A percentile compares a stretch with the other conserved stretches of the same genome.
These are phyloP conservation scores for Phalaenopsis hybrid DNA, from an alignment of 116 monocot genomes.

Conservation along the genomic window DNA sequence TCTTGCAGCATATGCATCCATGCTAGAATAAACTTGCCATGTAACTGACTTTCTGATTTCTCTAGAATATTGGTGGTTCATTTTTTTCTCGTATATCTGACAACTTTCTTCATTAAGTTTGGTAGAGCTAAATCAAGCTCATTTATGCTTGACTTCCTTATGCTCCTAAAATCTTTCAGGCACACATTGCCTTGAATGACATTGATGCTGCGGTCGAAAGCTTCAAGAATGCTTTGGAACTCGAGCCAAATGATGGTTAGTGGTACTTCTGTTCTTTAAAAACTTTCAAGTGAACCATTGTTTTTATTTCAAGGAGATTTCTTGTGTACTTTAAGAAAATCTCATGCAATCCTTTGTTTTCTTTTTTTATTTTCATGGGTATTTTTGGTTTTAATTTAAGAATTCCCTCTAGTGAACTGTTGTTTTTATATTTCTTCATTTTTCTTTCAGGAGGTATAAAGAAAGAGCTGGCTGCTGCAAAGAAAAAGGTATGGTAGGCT, in stretches of 20 bases:
- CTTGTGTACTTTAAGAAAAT: not conserved
- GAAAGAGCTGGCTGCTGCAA: slow-evolving; percentile 74
- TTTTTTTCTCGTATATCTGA: too few species aligned
- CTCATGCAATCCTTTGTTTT: not conserved
- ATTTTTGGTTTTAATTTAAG: not conserved
- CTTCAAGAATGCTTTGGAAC: slow-evolving; percentile 71
- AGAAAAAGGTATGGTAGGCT: slow-evolving; percentile 49
- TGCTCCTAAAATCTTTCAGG: slow-evolving; percentile 24
- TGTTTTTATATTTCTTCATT: not conserved
- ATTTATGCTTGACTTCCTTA: too few species aligned
- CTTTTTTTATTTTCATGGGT: not conserved
- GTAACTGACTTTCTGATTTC: too few species aligned
- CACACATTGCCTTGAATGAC: slow-evolving; percentile 68
- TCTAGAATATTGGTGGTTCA: too few species aligned
- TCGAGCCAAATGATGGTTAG: slow-evolving; percentile 87
- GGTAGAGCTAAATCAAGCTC: too few species aligned
- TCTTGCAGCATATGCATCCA: too few species aligned
- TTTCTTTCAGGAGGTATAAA: slow-evolving; percentile 64
- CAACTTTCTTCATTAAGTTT: too few species aligned
- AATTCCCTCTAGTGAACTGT: not conserved
- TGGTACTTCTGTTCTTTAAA: not conserved
- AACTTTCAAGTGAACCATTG: not conserved
- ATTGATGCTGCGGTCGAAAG: slow-evolving; percentile 81
- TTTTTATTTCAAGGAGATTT: not conserved
- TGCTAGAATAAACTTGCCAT: too few species aligned